These are phyloP conservation scores for Stephania japonica DNA, from an alignment of 164 flowering plant genomes.

Conservation along the genomic window DNA sequence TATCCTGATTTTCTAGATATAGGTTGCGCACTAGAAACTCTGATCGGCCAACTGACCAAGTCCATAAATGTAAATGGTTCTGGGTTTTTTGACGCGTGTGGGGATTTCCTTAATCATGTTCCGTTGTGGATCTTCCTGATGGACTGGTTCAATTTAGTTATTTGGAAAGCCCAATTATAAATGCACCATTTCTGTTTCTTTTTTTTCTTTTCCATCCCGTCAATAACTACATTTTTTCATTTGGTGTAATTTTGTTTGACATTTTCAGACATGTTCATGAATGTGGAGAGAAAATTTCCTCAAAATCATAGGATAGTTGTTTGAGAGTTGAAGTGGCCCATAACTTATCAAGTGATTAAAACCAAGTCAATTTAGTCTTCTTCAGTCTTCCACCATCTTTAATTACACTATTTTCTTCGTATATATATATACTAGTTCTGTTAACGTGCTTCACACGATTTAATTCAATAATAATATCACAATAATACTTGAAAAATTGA, in stretches of 20 bases:
- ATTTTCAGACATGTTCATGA: neutral
- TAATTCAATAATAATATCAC: too few species aligned
- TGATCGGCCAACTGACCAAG: neutral
- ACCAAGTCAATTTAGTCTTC: neutral
- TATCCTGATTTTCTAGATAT: neutral
- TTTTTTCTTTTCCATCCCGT: neutral
- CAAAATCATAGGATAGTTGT: neutral
- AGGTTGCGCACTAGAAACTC: neutral
- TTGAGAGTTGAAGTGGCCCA: neutral
- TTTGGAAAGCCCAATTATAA: too few species aligned
- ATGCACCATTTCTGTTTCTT: neutral
- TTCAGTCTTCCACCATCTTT: neutral
- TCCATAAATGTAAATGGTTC: neutral
- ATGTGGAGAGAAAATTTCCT: neutral
- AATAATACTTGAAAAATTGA: too few species aligned
- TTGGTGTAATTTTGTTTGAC: neutral
- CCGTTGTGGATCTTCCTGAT: neutral
- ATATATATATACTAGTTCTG: too few species aligned
- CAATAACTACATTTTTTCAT: neutral
- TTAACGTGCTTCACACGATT: too few species aligned
- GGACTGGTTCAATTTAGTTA: too few species aligned
- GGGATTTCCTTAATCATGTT: neutral
- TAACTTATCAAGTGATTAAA: neutral
- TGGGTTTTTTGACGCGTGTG: neutral
- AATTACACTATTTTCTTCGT: neutral